A percentile compares a stretch with the other conserved stretches of the same genome.
Conservation (phyloP, 2,329 filamentous ascomycete species). For the Claviceps fusiformis region DNA sequence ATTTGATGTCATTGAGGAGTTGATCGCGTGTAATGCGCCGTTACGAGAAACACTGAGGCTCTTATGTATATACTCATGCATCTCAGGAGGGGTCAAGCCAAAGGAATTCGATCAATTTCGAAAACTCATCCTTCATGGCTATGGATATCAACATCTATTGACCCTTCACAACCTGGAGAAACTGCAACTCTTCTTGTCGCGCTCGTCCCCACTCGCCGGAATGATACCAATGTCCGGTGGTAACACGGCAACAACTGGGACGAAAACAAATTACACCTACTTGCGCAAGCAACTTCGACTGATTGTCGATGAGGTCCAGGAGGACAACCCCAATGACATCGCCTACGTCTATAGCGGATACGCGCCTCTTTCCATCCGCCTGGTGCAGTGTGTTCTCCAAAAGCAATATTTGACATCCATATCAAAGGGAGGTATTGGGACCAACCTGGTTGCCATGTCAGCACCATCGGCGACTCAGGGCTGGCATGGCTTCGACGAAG, state of each 20-base stretch:
- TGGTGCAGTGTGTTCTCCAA: conserved; percentile 86
- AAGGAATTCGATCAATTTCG: conserved; percentile 86
- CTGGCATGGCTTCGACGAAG: conserved; percentile 89
- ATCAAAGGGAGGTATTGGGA: conserved; percentile 44
- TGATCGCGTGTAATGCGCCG: conserved; percentile 79
- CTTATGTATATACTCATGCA: conserved; percentile 81
- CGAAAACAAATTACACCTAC: conserved; percentile 81
- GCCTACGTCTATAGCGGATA: conserved; percentile 98
- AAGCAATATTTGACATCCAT: conserved; percentile 70
- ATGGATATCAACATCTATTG: conserved; percentile 87
- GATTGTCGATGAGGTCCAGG: conserved; percentile 92
- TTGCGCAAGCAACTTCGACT: conserved; percentile 75
- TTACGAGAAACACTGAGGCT: conserved; percentile 71
- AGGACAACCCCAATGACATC: conserved; percentile 85
- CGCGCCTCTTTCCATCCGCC: conserved; percentile 76
- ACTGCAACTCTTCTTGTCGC: conserved; percentile 69
- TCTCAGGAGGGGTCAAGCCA: conserved; percentile 75
- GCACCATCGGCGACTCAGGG: conserved; percentile 55
- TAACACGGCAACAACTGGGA: conserved; percentile 37
- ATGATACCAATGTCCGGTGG: conserved; percentile 61
- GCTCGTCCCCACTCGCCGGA: conserved; percentile 63
- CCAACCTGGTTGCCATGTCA: conserved; percentile 13
- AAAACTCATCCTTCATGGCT: conserved; percentile 75
- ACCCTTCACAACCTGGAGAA: conserved; percentile 83
- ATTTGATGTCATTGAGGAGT: conserved; percentile 81